phyloP scores from a whole-genome alignment of 495 filamentous ascomycete species.

The Amniculicola lignicola region DNA sequence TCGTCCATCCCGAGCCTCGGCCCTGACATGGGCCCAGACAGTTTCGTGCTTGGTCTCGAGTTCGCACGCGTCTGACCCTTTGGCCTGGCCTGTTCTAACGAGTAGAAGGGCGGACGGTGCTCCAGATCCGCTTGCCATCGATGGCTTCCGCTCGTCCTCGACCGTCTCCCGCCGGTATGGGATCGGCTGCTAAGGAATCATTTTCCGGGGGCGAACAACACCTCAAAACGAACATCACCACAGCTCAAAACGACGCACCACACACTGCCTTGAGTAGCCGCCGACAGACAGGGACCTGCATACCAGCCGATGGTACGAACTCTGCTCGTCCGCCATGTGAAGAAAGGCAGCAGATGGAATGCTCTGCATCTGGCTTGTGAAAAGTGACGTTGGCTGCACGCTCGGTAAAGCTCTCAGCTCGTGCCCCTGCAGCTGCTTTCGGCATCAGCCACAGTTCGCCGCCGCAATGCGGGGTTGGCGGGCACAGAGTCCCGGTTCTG shows the following conservation, averaged over 20 bases:
- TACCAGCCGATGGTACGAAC: too few species aligned
- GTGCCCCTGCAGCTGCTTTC: too few species aligned
- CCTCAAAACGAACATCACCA: neutral
- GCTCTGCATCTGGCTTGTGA: neutral
- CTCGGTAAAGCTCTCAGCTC: neutral
- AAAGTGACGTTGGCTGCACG: neutral
- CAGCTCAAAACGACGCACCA: neutral
- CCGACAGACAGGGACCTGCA: too few species aligned
- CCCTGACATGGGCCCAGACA: conserved; percentile 27
- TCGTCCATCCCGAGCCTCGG: conserved; percentile 22
- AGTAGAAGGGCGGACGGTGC: conserved; percentile 9
- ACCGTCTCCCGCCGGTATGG: too few species aligned
- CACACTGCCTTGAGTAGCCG: too few species aligned
- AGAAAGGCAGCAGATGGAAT: too few species aligned
- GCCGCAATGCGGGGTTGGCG: too few species aligned
- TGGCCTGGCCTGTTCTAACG: neutral
- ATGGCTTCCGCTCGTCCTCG: too few species aligned
- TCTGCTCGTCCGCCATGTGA: too few species aligned
- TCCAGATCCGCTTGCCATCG: conserved; percentile 25
- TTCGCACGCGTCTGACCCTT: conserved; percentile 11
- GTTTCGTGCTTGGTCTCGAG: neutral
- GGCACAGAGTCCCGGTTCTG: too few species aligned
- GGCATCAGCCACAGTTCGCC: too few species aligned
- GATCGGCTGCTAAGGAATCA: conserved; percentile 27
- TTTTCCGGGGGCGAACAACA: conserved; percentile 8